Conservation (phyloP, 2,329 filamentous ascomycete species). For the Harringtonia lauricola region DNA sequence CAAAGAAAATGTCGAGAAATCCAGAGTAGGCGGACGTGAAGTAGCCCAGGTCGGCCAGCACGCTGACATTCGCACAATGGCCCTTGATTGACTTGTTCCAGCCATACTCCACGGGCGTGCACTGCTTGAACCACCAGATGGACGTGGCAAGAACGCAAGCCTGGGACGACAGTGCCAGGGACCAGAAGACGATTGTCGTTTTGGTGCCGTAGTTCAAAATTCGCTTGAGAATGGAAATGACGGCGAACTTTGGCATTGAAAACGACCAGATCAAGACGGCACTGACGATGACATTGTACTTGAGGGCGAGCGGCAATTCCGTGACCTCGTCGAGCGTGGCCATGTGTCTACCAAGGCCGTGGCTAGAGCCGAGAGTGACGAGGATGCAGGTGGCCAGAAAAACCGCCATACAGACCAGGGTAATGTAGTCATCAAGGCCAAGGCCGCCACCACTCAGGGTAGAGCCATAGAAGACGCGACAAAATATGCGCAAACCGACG, state of each 20-base stretch:
- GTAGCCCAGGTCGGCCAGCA: conserved; percentile 16
- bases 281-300: conserved; percentile 20
- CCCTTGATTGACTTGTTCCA: conserved; percentile 17
- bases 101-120: conserved; percentile 15
- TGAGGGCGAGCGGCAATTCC: conserved; percentile 14
- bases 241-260: conserved; percentile 22
- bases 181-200: conserved; percentile 19
- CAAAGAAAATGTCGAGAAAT: conserved; percentile 20
- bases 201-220: conserved; percentile 19
- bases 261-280: conserved; percentile 21
- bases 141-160: conserved; percentile 18
- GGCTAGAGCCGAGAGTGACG: conserved; percentile 15
- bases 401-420: conserved; percentile 17
- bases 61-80: conserved; percentile 13
- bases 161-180: conserved; percentile 19
- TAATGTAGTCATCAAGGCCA: conserved; percentile 21
- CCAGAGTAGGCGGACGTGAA: conserved; percentile 20
- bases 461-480: conserved; percentile 12
- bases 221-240: conserved; percentile 20
- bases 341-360: conserved; percentile 18
- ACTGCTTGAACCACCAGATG: conserved; percentile 21
- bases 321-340: neutral
- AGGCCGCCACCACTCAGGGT: conserved; percentile 12
- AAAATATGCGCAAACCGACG: conserved; percentile 17
- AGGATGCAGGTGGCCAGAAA: conserved; percentile 19